Evolutionary conservation across 177 flowering plant genomes (phyloP), one percentile per base, ranked within the genome.

Genomic region (Telopea speciosissima): DNA sequence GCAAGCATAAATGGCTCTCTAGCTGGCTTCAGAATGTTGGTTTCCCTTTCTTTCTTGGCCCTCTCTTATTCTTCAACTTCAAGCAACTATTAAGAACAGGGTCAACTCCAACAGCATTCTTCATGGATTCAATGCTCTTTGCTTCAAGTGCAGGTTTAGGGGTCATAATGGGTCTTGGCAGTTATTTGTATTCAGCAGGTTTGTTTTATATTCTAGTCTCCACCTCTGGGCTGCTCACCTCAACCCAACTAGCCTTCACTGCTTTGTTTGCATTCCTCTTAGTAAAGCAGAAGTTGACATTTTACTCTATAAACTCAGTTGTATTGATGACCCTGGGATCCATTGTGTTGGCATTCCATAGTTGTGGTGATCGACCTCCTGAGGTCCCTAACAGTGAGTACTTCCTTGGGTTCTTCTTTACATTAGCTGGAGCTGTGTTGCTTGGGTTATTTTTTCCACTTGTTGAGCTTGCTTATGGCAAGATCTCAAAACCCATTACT

Each of bases 191-290:
- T 14, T 19, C 68, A 28, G 33, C 7, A 23, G 68, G 68, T 5
- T 13, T 66, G 49, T 66, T 45, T 9, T 66, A 31, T 45, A 33
- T 66, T 45, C 68, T 54, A 33, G 54, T 66, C 21, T 66, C 68
- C 21, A 36, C 42, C 49, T 19, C 21, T 23, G 7, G 23, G 21
- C 21, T 66, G 24, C 68, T 40, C 12, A 6, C 40, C 42, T 66
- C 68, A 31, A 26, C 68, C 42, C 68, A 66, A n/a, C 22, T 66
- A 6, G 23, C 52, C 45, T 66, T 66, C 68, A 66, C 68, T 23
- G 54, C 68, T 19, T 5, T 66, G 11, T 66, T 66, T 42, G 68
- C 68, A 7, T 66, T 31, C 68, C 40, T 66, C 21, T 9, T 66
- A 16, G 68, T 66, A 13, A 42, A 42, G 11, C 68, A 66, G 24